phyloP scores from a whole-genome alignment of 2,329 filamentous ascomycete species.

The Leptographium procerum region DNA sequence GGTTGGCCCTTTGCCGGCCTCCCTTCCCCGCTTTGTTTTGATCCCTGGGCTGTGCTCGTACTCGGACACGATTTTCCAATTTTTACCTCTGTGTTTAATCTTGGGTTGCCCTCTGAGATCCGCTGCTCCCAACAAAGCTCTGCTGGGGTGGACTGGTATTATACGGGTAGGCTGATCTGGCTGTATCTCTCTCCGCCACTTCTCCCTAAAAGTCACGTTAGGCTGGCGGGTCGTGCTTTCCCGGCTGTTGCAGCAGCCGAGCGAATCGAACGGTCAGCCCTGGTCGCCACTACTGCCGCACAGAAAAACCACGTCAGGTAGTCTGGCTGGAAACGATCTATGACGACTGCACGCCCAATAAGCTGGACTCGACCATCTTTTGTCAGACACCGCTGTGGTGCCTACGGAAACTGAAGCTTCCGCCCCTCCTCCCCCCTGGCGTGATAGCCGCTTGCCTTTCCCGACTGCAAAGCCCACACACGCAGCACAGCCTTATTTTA shows the following conservation, averaged over 20 bases:
- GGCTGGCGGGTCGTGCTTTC: background rate
- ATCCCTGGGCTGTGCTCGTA: background rate
- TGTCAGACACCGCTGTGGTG: background rate
- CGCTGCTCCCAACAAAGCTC: background rate
- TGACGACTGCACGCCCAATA: background rate
- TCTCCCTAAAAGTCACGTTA: slow-evolving; percentile 1
- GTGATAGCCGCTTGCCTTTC: background rate
- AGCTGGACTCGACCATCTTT: background rate
- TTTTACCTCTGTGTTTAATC: too few species aligned
- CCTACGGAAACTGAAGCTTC: background rate
- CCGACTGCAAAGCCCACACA: too few species aligned
- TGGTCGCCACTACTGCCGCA: background rate
- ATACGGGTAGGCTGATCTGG: background rate
- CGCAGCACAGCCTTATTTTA: background rate
- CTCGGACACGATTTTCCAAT: too few species aligned
- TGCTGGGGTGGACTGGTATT: background rate
- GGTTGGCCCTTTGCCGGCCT: background rate
- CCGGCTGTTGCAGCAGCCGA: background rate
- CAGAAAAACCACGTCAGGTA: background rate
- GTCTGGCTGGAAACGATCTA: background rate
- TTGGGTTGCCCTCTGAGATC: too few species aligned
- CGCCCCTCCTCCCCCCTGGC: background rate
- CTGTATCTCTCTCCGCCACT: background rate
- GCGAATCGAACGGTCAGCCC: slow-evolving; percentile 1
- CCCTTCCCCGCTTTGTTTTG: background rate